Conservation (phyloP, 2,329 filamentous ascomycete species). For the Rutstroemia sp. region DNA sequence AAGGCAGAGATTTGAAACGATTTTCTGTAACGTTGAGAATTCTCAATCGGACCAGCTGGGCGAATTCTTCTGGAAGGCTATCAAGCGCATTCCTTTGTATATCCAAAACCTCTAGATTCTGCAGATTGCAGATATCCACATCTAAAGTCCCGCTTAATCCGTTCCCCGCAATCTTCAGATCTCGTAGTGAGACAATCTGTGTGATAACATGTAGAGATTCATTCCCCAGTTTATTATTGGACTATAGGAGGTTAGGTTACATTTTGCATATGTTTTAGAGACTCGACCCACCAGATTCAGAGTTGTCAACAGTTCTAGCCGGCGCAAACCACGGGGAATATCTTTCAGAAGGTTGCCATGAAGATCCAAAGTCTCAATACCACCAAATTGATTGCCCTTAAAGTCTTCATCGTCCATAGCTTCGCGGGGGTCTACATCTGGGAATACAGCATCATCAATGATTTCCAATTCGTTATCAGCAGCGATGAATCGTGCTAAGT, state of each 20-base stretch:
- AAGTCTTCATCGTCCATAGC: slow-evolving; percentile 56
- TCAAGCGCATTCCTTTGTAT: slow-evolving; percentile 74
- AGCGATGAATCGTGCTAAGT: slow-evolving; percentile 74
- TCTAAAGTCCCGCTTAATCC: slow-evolving; percentile 62
- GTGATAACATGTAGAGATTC: slow-evolving; percentile 64
- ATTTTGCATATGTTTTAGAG: background rate
- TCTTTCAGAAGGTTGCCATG: slow-evolving; percentile 73
- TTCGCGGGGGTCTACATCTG: slow-evolving; percentile 55
- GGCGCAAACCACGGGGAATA: slow-evolving; percentile 68
- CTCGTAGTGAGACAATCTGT: slow-evolving; percentile 64
- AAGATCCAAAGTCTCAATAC: slow-evolving; percentile 72
- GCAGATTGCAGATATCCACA: slow-evolving; percentile 53
- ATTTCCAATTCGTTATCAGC: slow-evolving; percentile 82
- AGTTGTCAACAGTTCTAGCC: slow-evolving; percentile 65
- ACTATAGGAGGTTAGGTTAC: slow-evolving; percentile 39
- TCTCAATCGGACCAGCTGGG: slow-evolving; percentile 61
- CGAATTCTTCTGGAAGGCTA: slow-evolving; percentile 58
- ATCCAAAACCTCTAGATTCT: slow-evolving; percentile 71
- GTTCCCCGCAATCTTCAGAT: slow-evolving; percentile 78
- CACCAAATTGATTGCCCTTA: slow-evolving; percentile 70
- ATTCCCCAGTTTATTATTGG: slow-evolving; percentile 73
- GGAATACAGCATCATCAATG: slow-evolving; percentile 70
- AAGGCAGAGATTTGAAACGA: slow-evolving; percentile 61
- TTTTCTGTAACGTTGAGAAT: slow-evolving; percentile 78
- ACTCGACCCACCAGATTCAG: slow-evolving; percentile 64